Conservation (phyloP, 306 rosid species). For the Inga laurina region DNA sequence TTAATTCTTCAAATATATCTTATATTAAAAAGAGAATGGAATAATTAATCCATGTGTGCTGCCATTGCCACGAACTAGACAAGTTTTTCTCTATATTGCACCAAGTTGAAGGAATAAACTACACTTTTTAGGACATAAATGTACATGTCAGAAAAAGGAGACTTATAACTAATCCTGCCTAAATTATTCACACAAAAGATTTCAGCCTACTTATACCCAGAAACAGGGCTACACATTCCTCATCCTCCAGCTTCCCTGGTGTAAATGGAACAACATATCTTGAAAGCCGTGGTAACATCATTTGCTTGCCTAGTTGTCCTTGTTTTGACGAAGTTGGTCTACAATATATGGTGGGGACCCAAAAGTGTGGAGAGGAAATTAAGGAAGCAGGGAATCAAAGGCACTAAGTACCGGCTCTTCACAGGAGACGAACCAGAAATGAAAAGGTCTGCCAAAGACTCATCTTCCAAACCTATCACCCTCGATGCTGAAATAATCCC, state of each 20-base stretch:
- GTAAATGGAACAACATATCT: neutral
- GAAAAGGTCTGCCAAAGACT: constrained; percentile 26
- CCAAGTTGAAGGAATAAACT: neutral
- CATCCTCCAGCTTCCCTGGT: neutral
- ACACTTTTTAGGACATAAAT: neutral
- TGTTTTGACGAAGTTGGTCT: neutral
- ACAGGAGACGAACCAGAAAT: constrained; percentile 48
- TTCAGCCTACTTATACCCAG: neutral
- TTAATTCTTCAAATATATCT: no score
- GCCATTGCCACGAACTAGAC: neutral
- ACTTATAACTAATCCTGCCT: neutral
- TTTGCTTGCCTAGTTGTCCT: neutral
- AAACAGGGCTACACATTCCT: neutral
- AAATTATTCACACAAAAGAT: neutral
- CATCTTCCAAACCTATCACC: constrained; percentile 42
- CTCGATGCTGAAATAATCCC: constrained; percentile 39
- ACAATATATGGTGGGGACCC: neutral
- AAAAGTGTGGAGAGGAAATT: constrained; percentile 31
- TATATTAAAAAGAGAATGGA: neutral
- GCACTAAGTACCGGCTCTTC: constrained; percentile 42
- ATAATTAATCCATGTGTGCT: neutral
- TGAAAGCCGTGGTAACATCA: neutral
- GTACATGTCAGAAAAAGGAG: neutral
- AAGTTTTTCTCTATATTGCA: neutral
- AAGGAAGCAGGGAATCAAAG: constrained; percentile 46